phyloP scores from a whole-genome alignment of 1,284 basidiomycete species.

The Paramarasmius palmivorus region DNA sequence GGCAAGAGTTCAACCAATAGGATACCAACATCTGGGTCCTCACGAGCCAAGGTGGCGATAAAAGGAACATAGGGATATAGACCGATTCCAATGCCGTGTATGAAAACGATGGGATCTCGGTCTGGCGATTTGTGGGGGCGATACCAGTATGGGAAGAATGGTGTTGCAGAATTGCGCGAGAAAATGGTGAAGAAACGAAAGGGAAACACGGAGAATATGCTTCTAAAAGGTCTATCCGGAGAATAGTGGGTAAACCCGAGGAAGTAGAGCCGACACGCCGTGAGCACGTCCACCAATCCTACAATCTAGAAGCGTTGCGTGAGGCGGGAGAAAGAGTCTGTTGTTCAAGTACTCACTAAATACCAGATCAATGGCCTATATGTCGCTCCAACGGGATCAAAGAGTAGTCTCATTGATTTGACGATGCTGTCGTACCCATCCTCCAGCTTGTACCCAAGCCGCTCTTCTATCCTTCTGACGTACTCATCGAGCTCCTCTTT shows the following conservation, averaged over 20 bases:
- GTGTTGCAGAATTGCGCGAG: conserved; percentile 38
- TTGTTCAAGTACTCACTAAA: conserved; percentile 36
- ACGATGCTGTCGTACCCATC: conserved; percentile 35
- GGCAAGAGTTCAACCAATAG: conserved; percentile 59
- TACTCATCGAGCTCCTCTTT: conserved; percentile 49
- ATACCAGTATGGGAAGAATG: conserved; percentile 61
- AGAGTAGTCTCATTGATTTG: conserved; percentile 49
- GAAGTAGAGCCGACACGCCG: conserved; percentile 35
- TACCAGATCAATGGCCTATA: conserved; percentile 69
- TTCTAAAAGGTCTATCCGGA: conserved; percentile 20
- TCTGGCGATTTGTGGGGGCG: conserved; percentile 49
- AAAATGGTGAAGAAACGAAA: conserved; percentile 47
- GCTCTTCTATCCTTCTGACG: conserved; percentile 34
- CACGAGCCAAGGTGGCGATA: conserved; percentile 39
- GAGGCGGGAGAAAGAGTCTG: neutral
- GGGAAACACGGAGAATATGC: conserved; percentile 49
- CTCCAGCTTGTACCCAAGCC: conserved; percentile 39
- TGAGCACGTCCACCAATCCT: conserved; percentile 45
- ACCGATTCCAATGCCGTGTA: conserved; percentile 71
- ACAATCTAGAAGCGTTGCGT: conserved; percentile 44
- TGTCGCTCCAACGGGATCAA: conserved; percentile 53
- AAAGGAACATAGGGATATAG: conserved; percentile 56
- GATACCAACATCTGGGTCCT: conserved; percentile 50
- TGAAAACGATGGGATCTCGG: conserved; percentile 55
- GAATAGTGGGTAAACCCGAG: conserved; percentile 58